phyloP scores from a whole-genome alignment of 805 yeast species.

The Ogataea henricii region DNA sequence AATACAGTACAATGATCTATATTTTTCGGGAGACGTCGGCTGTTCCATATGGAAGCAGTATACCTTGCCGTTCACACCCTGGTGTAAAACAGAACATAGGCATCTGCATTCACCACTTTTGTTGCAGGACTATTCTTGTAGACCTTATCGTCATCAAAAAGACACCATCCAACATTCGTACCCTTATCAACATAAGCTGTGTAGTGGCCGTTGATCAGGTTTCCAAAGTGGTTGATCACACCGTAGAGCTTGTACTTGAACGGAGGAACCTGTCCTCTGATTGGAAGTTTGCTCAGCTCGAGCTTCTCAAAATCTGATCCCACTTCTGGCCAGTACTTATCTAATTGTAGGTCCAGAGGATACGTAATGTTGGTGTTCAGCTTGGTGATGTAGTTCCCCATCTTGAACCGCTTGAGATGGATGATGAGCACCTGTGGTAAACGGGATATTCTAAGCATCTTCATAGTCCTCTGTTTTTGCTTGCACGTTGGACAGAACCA shows the following conservation, averaged over 20 bases:
- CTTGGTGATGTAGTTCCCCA: constrained; percentile 53
- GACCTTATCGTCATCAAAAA: constrained; percentile 79
- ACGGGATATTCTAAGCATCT: constrained; percentile 71
- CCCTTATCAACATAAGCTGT: constrained; percentile 77
- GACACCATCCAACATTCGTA: constrained; percentile 65
- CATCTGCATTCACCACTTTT: constrained; percentile 69
- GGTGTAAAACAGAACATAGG: constrained; percentile 80
- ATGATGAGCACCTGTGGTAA: constrained; percentile 79
- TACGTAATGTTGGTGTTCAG: constrained; percentile 66
- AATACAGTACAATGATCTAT: neutral
- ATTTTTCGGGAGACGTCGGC: neutral
- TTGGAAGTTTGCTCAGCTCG: constrained; percentile 52
- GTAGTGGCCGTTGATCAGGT: constrained; percentile 84
- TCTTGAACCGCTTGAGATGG: constrained; percentile 80
- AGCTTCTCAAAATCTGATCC: constrained; percentile 45
- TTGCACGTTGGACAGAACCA: constrained; percentile 86
- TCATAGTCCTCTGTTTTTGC: constrained; percentile 60
- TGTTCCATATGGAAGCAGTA: neutral
- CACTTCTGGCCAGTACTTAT: constrained; percentile 68
- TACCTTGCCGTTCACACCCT: constrained; percentile 35
- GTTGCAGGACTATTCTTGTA: constrained; percentile 48
- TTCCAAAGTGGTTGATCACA: constrained; percentile 84
- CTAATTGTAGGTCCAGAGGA: constrained; percentile 58
- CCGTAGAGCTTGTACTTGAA: constrained; percentile 76
- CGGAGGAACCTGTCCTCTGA: constrained; percentile 76